Evolutionary conservation across 768 basidiomycete species (phyloP).

Genomic region (Cytidiella melzeri): DNA sequence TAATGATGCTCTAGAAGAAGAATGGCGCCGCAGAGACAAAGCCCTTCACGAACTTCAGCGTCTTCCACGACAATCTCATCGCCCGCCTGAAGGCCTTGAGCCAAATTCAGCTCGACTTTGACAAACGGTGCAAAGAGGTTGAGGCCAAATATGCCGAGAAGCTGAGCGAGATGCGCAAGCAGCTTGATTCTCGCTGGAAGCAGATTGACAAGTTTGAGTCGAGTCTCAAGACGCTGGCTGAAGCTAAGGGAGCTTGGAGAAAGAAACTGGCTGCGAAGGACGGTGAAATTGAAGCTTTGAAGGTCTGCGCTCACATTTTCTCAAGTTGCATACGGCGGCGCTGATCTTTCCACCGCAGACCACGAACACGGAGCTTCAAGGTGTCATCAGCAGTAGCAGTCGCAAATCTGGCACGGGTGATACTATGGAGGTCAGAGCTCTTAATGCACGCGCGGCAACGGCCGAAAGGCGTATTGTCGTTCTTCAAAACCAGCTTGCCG

Average conservation of each 20-base stretch:
- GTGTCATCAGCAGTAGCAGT: conserved; percentile 34
- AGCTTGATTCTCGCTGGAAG: conserved; percentile 83
- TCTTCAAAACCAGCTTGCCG: conserved; percentile 74
- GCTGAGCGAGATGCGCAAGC: conserved; percentile 73
- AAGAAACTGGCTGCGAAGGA: conserved; percentile 73
- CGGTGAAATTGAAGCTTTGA: conserved; percentile 80
- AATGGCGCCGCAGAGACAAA: conserved; percentile 75
- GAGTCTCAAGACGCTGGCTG: conserved; percentile 72
- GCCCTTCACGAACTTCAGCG: conserved; percentile 87
- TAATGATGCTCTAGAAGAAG: conserved; percentile 52
- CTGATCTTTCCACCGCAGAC: conserved; percentile 34
- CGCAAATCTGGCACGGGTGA: conserved; percentile 48
- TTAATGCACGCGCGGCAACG: conserved; percentile 67
- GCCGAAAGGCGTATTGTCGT: conserved; percentile 79
- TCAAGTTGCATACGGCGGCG: not conserved
- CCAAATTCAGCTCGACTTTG: conserved; percentile 82
- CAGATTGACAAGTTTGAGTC: conserved; percentile 91
- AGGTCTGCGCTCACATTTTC: conserved; percentile 49
- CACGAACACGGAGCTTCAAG: conserved; percentile 66
- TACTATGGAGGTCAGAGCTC: conserved; percentile 61
- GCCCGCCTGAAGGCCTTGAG: conserved; percentile 78
- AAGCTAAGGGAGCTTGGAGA: conserved; percentile 78
- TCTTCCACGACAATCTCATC: conserved; percentile 94
- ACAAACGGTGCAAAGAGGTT: conserved; percentile 74
- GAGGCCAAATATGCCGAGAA: conserved; percentile 71